phyloP scores from a whole-genome alignment of 139 green algal genomes.

The Chlorella sp. region DNA sequence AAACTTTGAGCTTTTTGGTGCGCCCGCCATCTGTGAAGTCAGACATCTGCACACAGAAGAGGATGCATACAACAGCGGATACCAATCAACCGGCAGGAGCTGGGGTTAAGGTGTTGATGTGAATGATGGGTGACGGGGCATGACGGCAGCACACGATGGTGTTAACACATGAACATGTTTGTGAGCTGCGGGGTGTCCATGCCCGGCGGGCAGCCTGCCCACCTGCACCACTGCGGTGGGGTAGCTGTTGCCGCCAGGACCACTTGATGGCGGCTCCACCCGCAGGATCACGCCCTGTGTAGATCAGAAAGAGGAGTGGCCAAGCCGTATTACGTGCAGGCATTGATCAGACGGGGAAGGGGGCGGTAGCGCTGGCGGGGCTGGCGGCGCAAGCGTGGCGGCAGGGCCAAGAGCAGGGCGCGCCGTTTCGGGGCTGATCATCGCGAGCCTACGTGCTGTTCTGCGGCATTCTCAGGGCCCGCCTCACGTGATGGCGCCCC shows the following conservation, averaged over 20 bases:
- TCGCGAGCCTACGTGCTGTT: not conserved
- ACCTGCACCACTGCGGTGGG: not conserved
- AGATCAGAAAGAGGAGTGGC: not conserved
- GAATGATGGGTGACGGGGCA: no score
- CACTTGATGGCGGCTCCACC: not conserved
- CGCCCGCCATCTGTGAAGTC: not conserved
- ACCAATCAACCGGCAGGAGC: no score
- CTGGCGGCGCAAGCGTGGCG: not conserved
- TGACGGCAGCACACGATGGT: no score
- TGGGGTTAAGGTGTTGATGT: no score
- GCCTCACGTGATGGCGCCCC: conserved; percentile 15
- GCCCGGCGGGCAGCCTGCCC: no score
- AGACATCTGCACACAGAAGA: conserved; percentile 5
- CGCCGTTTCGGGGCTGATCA: not conserved
- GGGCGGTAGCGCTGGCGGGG: not conserved
- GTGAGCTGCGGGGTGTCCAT: no score
- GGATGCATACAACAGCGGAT: no score
- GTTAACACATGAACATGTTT: no score
- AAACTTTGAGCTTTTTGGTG: conserved; percentile 21
- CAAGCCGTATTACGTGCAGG: not conserved
- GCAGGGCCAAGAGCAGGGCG: not conserved
- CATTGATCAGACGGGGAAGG: not conserved
- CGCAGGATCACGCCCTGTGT: conserved; percentile 18
- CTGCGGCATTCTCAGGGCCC: not conserved
- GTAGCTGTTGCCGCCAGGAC: not conserved